These are phyloP conservation scores for Apiospora arundinis DNA, from an alignment of 2,329 filamentous ascomycete genomes.

Conservation along the genomic window DNA sequence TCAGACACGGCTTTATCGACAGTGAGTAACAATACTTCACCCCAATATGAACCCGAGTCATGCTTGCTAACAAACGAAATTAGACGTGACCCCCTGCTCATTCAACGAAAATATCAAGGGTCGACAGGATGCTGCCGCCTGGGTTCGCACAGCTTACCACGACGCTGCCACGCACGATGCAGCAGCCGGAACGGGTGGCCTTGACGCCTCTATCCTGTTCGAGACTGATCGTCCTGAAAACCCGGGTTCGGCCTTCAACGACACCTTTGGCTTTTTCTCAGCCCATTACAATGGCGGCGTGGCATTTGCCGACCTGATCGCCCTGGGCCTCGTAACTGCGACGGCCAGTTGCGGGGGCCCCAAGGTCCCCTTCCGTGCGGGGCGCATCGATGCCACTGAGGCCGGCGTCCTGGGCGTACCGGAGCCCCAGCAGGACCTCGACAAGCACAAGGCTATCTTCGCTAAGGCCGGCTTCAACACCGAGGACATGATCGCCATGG, in stretches of 20 bases:
- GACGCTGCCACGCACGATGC: constrained; percentile 33
- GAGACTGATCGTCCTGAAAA: constrained; percentile 32
- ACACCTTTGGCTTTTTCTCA: constrained; percentile 33
- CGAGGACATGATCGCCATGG: constrained; percentile 44
- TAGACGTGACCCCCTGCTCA: constrained; percentile 27
- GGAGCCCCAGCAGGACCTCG: constrained; percentile 37
- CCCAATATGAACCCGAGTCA: neutral
- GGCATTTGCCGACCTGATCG: constrained; percentile 40
- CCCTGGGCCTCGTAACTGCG: constrained; percentile 39
- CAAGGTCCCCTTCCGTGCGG: constrained; percentile 38
- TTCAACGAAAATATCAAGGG: constrained; percentile 25
- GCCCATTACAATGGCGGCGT: constrained; percentile 32
- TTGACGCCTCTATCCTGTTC: constrained; percentile 33
- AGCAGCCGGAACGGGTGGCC: constrained; percentile 28
- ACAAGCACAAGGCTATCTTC: constrained; percentile 36
- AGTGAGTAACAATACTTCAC: neutral
- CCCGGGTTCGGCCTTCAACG: constrained; percentile 31
- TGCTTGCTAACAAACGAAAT: neutral
- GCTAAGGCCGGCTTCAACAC: constrained; percentile 40
- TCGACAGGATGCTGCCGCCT: constrained; percentile 31
- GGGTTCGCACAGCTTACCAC: constrained; percentile 34
- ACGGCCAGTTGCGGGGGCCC: constrained; percentile 33
- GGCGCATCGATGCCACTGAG: constrained; percentile 39
- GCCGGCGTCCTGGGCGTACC: constrained; percentile 42
- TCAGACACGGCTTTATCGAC: constrained; percentile 19